A percentile compares a stretch with the other conserved stretches of the same genome.
Evolutionary conservation across 2,329 filamentous ascomycete genomes (phyloP).

Genomic region (Pseudocercospora eumusae): DNA sequence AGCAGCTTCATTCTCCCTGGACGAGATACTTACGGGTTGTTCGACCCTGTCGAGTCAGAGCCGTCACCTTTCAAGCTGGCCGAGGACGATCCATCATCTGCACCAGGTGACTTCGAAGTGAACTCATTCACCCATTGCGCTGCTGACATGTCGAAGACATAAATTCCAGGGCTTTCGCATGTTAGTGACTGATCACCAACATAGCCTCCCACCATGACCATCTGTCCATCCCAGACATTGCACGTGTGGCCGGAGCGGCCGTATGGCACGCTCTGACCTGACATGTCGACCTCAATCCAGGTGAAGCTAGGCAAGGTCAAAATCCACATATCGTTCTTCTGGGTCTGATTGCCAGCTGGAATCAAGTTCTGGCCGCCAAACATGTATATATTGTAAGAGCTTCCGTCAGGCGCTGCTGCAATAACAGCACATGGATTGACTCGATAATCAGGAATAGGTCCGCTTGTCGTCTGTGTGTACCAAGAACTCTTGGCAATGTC

Average conservation of each 20-base stretch:
- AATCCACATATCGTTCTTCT: constrained; percentile 77
- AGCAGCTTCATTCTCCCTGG: neutral
- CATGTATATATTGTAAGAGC: constrained; percentile 75
- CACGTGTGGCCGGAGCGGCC: constrained; percentile 74
- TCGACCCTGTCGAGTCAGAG: constrained; percentile 17
- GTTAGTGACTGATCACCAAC: constrained; percentile 57
- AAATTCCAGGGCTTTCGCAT: constrained; percentile 70
- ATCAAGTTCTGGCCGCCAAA: constrained; percentile 74
- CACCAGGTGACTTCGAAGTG: constrained; percentile 61
- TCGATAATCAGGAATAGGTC: constrained; percentile 59
- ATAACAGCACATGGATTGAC: constrained; percentile 73
- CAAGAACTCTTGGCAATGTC: constrained; percentile 70
- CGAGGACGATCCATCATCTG: constrained; percentile 25
- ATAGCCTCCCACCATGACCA: constrained; percentile 75
- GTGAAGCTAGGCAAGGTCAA: constrained; percentile 77
- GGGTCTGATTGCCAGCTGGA: constrained; percentile 59
- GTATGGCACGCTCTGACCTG: constrained; percentile 50
- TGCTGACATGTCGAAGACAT: constrained; percentile 74
- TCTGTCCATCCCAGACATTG: constrained; percentile 76
- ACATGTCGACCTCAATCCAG: constrained; percentile 68
- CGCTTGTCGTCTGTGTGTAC: constrained; percentile 71
- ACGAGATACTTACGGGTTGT: constrained; percentile 23
- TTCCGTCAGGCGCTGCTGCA: constrained; percentile 63
- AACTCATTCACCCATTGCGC: constrained; percentile 71
- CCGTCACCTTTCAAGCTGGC: constrained; percentile 15